phyloP scores from a whole-genome alignment of 345 rosid genomes.

The Leavenworthia alabamica region DNA sequence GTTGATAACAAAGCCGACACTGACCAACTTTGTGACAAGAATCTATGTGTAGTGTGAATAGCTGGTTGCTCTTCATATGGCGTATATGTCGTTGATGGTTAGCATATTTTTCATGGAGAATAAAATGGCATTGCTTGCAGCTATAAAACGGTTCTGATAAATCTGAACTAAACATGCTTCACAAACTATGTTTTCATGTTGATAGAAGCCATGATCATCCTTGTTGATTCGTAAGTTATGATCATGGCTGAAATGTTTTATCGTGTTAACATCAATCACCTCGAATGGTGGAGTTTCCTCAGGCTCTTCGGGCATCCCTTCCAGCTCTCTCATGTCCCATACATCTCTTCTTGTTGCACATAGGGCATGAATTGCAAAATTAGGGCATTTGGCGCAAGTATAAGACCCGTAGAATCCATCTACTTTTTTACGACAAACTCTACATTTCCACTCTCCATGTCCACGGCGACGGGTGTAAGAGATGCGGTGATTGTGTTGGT shows the following conservation, averaged over 20 bases:
- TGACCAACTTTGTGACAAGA: fast-evolving
- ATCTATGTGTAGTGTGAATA: neutral
- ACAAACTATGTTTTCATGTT: neutral
- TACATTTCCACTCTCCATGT: too few species aligned
- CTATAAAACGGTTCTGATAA: neutral
- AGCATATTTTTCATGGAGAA: conserved; percentile 15
- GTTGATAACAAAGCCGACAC: neutral
- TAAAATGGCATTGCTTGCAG: neutral
- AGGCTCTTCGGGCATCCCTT: neutral
- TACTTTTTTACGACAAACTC: too few species aligned
- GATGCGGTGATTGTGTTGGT: too few species aligned
- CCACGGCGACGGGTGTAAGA: too few species aligned
- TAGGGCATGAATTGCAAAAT: neutral
- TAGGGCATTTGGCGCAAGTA: neutral
- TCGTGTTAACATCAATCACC: neutral
- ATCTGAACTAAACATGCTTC: neutral
- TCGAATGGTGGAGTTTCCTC: neutral
- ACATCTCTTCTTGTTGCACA: neutral
- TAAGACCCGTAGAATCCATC: neutral
- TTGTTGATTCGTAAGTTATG: neutral
- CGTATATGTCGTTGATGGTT: neutral
- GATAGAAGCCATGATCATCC: neutral
- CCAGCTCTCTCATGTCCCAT: neutral
- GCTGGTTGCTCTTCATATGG: neutral
- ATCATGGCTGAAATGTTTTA: conserved; percentile 13